Evolutionary conservation across 345 rosid species (phyloP), one percentile per base, ranked within the genome.

Genomic region (Brassica cretica): DNA sequence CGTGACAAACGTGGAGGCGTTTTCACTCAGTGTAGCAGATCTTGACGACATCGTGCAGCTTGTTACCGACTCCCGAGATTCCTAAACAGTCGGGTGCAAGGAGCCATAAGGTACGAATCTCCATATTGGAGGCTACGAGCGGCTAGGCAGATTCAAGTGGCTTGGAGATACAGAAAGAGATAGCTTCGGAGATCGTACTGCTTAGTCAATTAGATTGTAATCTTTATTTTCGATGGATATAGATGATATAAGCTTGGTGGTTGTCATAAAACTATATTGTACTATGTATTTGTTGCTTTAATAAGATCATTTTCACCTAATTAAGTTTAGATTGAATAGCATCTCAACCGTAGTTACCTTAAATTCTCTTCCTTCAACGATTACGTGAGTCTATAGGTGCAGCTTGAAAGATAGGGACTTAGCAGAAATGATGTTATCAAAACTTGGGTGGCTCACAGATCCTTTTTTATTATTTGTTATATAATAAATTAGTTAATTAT

Each of bases 1-100:
- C 59, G 55, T 85, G 75, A 84, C 90, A 51, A 88, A 93, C 25
- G 93, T 93, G 29, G 97, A 88, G 85, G 97, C 96, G 14, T 91
- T 93, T 81, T 86, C 58, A n/a, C 58, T 51, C 18, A 6, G 58
- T 51, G 58, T 51, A n/a, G 58, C 18, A 51, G 58, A 51, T 53
- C 21, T 53, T 53, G 59, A 16, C 2, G 58, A 51, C 8, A 8
- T 51, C 8, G 1, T 51, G 58, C n/a, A 5, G 3, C 18, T 51
- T 51, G 19, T 51, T 8, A 21, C 58, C 19, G 8, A 15, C 0
- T 46, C 55, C 14, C 55, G 55, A 46, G 58, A 51, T 51, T 51
- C 8, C 8, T 15, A 51, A 51, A 8, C 3, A 51, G 19, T 51
- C 53, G 53, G 12, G 53, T 46, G 15, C n/a, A 12, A 46, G 16